A percentile compares a stretch with the other conserved stretches of the same genome.
phyloP scores from a whole-genome alignment of 2,329 filamentous ascomycete genomes.

The Trichoderma citrinoviride region DNA sequence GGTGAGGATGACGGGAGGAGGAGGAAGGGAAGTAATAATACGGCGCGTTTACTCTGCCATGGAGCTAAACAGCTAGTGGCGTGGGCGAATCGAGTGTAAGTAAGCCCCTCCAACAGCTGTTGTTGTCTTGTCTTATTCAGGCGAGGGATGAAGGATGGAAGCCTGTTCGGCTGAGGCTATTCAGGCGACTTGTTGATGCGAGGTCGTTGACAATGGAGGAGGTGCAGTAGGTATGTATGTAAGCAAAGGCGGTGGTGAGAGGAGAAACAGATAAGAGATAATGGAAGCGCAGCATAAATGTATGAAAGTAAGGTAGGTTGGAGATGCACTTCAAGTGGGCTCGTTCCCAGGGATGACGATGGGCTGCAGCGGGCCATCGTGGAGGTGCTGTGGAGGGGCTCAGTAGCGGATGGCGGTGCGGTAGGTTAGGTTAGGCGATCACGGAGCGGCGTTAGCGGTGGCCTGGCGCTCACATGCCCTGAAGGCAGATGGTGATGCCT shows the following conservation, averaged over 20 bases:
- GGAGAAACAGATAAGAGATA: constrained; percentile 6
- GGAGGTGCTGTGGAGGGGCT: not conserved
- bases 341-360: not conserved
- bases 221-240: not conserved
- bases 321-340: too few species aligned
- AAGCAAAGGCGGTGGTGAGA: constrained; percentile 14
- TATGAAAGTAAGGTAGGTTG: too few species aligned
- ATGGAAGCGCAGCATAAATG: not conserved
- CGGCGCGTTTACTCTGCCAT: constrained; percentile 18
- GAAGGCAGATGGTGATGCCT: not conserved
- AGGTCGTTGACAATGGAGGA: not conserved
- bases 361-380: not conserved
- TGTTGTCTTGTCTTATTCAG: not conserved
- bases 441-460: not conserved
- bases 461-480: not conserved
- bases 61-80: constrained; percentile 13
- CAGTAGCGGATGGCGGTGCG: not conserved
- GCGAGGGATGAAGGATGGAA: not conserved
- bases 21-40: not conserved
- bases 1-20: not conserved
- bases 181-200: not conserved
- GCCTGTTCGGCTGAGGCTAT: not conserved
- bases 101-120: constrained; percentile 1
- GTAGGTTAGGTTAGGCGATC: not conserved
- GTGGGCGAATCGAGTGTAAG: not conserved